Evolutionary conservation across 805 yeast genomes (phyloP).

Genomic region (Yamadazyma phyllophila): DNA sequence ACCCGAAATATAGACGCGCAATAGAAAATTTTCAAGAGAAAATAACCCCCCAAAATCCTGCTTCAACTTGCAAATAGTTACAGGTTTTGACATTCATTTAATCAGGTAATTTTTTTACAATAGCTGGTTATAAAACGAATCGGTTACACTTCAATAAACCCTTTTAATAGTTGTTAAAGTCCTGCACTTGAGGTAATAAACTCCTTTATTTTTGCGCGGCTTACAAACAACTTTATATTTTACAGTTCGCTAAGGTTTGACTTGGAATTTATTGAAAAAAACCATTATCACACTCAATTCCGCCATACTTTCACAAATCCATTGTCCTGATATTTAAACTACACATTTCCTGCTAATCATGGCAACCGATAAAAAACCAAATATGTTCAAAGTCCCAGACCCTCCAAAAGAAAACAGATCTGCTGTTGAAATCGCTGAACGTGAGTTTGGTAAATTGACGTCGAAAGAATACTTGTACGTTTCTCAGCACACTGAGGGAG

Average conservation of each 20-base stretch:
- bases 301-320: neutral
- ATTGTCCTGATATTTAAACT: neutral
- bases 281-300: neutral
- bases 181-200: neutral
- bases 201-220: neutral
- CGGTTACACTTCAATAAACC: neutral
- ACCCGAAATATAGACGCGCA: neutral
- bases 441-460: slow-evolving; percentile 73
- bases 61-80: neutral
- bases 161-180: too few species aligned
- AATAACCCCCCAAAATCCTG: neutral
- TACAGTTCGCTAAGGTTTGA: neutral
- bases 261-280: neutral
- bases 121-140: neutral
- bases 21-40: neutral
- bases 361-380: neutral
- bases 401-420: slow-evolving; percentile 38
- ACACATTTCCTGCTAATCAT: neutral
- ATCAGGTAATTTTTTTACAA: too few species aligned
- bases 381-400: slow-evolving; percentile 30
- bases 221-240: neutral
- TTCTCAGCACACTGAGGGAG: slow-evolving; percentile 55
- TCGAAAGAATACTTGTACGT: slow-evolving; percentile 63
- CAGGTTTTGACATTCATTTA: neutral
- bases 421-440: slow-evolving; percentile 39